Conservation (phyloP, 108 stramenopile species). For the Stephanodiscus minutulus region DNA sequence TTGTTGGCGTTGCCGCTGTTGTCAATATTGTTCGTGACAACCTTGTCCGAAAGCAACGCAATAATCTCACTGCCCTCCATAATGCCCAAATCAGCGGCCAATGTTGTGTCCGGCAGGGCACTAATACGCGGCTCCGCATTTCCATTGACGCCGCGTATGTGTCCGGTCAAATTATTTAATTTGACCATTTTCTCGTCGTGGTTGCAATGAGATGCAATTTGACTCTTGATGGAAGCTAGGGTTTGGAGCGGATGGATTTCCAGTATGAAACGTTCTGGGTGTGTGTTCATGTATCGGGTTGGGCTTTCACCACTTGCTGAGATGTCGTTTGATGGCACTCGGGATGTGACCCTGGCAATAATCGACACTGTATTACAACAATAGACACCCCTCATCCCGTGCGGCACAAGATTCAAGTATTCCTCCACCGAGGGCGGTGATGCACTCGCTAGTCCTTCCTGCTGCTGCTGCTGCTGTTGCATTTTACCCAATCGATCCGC, state of each 20-base stretch:
- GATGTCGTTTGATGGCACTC: slow-evolving; percentile 6
- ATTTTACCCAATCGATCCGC: slow-evolving; percentile 49
- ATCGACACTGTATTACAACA: slow-evolving; percentile 67
- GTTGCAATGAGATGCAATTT: slow-evolving; percentile 67
- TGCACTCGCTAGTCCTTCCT: neutral
- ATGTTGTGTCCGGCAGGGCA: slow-evolving; percentile 56
- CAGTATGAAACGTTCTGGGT: slow-evolving; percentile 62
- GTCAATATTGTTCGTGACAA: slow-evolving; percentile 17
- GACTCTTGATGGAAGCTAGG: slow-evolving; percentile 63
- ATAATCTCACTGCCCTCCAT: slow-evolving; percentile 80
- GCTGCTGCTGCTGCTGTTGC: neutral
- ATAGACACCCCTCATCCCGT: slow-evolving; percentile 79
- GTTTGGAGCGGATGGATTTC: slow-evolving; percentile 89
- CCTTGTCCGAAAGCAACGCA: slow-evolving; percentile 61
- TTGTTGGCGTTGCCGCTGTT: slow-evolving; percentile 7
- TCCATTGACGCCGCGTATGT: slow-evolving; percentile 22
- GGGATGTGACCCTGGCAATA: slow-evolving; percentile 53
- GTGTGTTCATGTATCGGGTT: slow-evolving; percentile 14
- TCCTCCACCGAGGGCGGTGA: slow-evolving; percentile 32
- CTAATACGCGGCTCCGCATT: slow-evolving; percentile 47
- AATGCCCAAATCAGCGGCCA: slow-evolving; percentile 78
- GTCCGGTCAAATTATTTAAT: slow-evolving; percentile 59
- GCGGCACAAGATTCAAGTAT: slow-evolving; percentile 57
- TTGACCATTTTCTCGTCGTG: slow-evolving; percentile 57
- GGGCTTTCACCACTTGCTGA: slow-evolving; percentile 2